Conservation (phyloP, 176 grass and related monocot genomes). For the Oryza glumipatula region DNA sequence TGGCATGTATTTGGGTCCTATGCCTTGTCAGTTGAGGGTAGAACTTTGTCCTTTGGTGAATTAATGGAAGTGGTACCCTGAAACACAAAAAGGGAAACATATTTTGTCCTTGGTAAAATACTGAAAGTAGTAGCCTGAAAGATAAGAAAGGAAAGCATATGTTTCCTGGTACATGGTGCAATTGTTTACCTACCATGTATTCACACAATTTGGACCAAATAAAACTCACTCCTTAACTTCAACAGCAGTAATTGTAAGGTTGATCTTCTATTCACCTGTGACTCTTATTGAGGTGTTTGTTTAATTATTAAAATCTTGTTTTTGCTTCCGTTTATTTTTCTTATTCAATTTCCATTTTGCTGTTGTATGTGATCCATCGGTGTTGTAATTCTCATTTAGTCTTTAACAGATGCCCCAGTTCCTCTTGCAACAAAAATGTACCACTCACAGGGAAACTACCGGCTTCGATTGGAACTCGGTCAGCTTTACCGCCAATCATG, state of each 20-base stretch:
- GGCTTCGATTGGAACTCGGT: slow-evolving; percentile 61
- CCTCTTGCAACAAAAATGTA: slow-evolving; percentile 87
- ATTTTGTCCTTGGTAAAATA: not conserved
- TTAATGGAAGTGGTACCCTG: not conserved
- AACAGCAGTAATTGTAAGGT: not conserved
- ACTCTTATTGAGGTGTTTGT: not conserved
- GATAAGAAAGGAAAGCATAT: not conserved
- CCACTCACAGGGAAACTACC: slow-evolving; percentile 61
- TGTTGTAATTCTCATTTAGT: slow-evolving; percentile 38
- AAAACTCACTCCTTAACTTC: not conserved
- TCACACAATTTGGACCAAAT: not conserved
- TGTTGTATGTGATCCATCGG: slow-evolving; percentile 17
- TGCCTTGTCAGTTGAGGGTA: slow-evolving; percentile 14
- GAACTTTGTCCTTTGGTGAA: not conserved
- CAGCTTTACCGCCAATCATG: slow-evolving; percentile 61
- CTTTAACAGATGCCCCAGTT: slow-evolving; percentile 57
- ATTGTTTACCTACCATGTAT: not conserved
- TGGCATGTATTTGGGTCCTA: not conserved
- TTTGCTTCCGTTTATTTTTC: slow-evolving; percentile 1
- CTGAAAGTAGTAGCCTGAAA: slow-evolving; percentile 1
- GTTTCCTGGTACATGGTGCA: not conserved
- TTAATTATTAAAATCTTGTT: not conserved
- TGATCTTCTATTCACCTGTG: slow-evolving; percentile 2
- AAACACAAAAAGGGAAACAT: not conserved
- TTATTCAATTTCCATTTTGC: slow-evolving; percentile 11